These are phyloP conservation scores for Leptodontidium sp. DNA, from an alignment of 2,329 filamentous ascomycete genomes.

Conservation along the genomic window DNA sequence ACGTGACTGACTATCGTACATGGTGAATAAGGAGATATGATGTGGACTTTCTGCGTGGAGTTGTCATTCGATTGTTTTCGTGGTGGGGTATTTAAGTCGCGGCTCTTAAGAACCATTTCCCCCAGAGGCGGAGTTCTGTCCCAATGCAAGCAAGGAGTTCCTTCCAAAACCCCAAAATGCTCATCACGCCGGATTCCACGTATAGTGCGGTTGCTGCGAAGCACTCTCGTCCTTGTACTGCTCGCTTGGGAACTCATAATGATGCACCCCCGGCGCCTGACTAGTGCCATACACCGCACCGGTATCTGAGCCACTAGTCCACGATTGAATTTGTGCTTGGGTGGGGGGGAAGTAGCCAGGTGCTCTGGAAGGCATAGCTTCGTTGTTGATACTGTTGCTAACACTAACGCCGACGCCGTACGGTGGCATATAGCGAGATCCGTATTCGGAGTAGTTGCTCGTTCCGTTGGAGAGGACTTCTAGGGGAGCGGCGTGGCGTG, in stretches of 20 bases:
- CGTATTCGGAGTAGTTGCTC: constrained; percentile 38
- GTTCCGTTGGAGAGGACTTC: constrained; percentile 35
- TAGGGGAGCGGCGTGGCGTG: constrained; percentile 43
- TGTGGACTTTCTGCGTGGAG: neutral
- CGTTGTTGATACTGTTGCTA: constrained; percentile 26
- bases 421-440: constrained; percentile 37
- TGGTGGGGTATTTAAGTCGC: too few species aligned
- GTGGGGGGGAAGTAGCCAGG: constrained; percentile 39
- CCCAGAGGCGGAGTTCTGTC: neutral
- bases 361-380: constrained; percentile 36
- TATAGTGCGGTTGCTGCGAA: constrained; percentile 39
- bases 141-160: too few species aligned
- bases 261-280: constrained; percentile 30
- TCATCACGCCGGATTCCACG: constrained; percentile 40
- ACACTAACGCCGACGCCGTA: constrained; percentile 23
- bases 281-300: constrained; percentile 37
- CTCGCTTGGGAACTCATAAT: constrained; percentile 41
- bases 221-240: constrained; percentile 40
- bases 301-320: constrained; percentile 39
- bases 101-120: neutral
- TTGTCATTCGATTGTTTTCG: too few species aligned
- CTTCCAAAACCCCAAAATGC: neutral
- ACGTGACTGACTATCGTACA: neutral
- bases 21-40: neutral
- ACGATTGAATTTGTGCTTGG: constrained; percentile 30